Evolutionary conservation across 2,329 filamentous ascomycete species (phyloP), one percentile per base, ranked within the genome.

Genomic region (Alternaria alternata): DNA sequence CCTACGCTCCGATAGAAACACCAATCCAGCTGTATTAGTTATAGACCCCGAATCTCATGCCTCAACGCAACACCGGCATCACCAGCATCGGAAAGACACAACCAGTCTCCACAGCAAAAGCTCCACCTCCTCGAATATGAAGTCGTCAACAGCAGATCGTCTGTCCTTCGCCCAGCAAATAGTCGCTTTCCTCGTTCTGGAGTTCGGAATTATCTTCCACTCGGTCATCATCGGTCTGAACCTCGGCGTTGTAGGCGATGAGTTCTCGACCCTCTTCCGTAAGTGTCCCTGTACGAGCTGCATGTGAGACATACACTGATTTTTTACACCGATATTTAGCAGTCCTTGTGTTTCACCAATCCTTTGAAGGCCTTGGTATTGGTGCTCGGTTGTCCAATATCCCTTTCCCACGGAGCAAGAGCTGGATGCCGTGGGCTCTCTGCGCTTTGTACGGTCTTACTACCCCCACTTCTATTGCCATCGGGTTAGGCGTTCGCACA

Each of bases 211-310:
- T 3, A 48, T 54, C 2, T 58, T 58, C 16, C 55, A 58, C 34
- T 58, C 55, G 9, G 55, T 54, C 24, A 54, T 58, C 32, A 48
- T 58, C 49, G 49, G 55, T 6, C 9, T 58, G 18, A 58, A 54
- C 34, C 49, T 58, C 4, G 55, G 55, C 11, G 55, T 58, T 16
- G 49, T 58, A 11, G 55, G 41, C n/a, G 9, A 47, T 42, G 46
- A 49, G 1, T 58, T 58, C n/a, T 41, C 42, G 2, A 58, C 55
- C 1, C 55, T 58, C 14, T 54, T 54, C 7, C 42, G 49, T 1
- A 26, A 26, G 24, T 26, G 24, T 26, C 24, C 24, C 24, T 26
- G 24, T 26, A 26, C 24, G 24, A 26, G 24, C 24, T 26, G 24
- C 24, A 26, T 26, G 24, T 26, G 24, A 26, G 6, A 26, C 24